A percentile compares a stretch with the other conserved stretches of the same genome.
phyloP scores from a whole-genome alignment of 148 eudicot genomes.

The Rheum nobile region DNA sequence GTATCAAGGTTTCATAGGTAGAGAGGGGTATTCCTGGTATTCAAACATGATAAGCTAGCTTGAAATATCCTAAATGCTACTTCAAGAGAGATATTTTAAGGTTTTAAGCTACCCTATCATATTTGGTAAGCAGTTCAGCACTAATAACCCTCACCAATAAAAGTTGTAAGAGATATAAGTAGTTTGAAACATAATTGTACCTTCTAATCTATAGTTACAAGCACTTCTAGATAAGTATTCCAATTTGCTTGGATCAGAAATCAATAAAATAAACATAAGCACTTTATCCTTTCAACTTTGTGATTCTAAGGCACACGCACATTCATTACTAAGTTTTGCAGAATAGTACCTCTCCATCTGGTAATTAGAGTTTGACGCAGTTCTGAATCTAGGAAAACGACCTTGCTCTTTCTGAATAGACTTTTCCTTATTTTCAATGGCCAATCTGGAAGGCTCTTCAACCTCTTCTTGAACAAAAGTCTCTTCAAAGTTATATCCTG shows the following conservation, averaged over 20 bases:
- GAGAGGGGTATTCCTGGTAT: neutral
- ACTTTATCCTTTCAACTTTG: neutral
- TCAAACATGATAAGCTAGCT: neutral
- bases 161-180: neutral
- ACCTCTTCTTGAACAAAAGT: constrained; percentile 58
- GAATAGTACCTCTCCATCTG: constrained; percentile 52
- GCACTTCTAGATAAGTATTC: neutral
- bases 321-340: neutral
- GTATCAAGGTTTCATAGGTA: neutral
- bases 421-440: constrained; percentile 30
- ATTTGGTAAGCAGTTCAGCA: neutral
- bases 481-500: constrained; percentile 60
- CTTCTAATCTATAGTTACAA: neutral
- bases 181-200: neutral
- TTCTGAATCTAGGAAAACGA: constrained; percentile 60
- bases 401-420: constrained; percentile 32
- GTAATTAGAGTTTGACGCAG: constrained; percentile 51
- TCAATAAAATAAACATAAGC: neutral
- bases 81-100: neutral
- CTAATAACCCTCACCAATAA: neutral
- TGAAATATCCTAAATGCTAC: neutral
- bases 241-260: neutral
- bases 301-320: neutral
- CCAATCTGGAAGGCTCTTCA: constrained; percentile 43
- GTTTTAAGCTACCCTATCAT: neutral